Percentiles rank a stretch among this genome's conserved stretches.
phyloP scores from a whole-genome alignment of 2,329 filamentous ascomycete species.

The Talaromyces verruculosus region DNA sequence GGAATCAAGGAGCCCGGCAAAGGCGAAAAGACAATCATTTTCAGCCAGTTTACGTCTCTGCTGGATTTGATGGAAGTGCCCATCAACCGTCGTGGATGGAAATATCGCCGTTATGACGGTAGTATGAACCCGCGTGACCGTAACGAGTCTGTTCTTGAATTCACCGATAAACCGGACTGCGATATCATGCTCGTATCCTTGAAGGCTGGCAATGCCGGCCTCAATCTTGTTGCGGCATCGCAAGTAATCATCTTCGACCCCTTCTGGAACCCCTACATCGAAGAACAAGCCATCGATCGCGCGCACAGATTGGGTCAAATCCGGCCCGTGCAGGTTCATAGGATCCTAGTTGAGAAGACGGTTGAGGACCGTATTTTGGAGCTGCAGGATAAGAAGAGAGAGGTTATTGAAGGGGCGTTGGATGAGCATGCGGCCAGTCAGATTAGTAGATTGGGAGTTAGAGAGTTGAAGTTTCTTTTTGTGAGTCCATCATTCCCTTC shows the following conservation, averaged over 20 bases:
- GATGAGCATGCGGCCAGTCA: constrained; percentile 70
- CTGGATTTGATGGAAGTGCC: constrained; percentile 76
- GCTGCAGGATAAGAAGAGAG: constrained; percentile 75
- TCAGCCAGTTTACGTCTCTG: constrained; percentile 77
- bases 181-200: constrained; percentile 75
- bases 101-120: constrained; percentile 72
- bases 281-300: constrained; percentile 88
- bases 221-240: constrained; percentile 80
- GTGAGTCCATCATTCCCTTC: constrained; percentile 32
- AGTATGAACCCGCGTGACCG: constrained; percentile 67
- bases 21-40: constrained; percentile 75
- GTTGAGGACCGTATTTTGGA: constrained; percentile 84
- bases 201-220: constrained; percentile 78
- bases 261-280: constrained; percentile 92
- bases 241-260: constrained; percentile 89
- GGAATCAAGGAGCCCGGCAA: constrained; percentile 50
- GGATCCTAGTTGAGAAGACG: constrained; percentile 72
- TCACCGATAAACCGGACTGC: constrained; percentile 60
- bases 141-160: constrained; percentile 65
- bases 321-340: constrained; percentile 72
- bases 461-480: constrained; percentile 72
- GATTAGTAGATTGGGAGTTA: constrained; percentile 64
- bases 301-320: constrained; percentile 84
- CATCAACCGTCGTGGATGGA: constrained; percentile 58
- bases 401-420: constrained; percentile 73